A percentile compares a stretch with the other conserved stretches of the same genome.
Conservation (phyloP, 2,329 filamentous ascomycete species). For the Aspergillus intermedius region DNA sequence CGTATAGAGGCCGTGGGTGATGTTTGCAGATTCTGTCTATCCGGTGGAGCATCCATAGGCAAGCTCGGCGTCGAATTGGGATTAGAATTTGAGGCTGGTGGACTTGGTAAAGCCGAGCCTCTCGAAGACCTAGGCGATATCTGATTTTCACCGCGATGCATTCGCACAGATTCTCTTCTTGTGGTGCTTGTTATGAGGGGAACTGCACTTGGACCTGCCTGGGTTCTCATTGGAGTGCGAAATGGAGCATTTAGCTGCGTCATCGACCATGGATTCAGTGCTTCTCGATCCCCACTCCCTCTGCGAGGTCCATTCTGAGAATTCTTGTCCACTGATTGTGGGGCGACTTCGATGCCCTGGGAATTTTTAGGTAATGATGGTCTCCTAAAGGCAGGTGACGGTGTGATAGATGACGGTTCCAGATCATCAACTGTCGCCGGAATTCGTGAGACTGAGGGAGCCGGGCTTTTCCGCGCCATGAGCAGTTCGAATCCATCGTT, state of each 20-base stretch:
- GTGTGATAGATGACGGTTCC: background rate
- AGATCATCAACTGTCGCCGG: background rate
- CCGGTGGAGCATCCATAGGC: slow-evolving; percentile 6
- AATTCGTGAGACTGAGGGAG: background rate
- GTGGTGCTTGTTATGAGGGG: background rate
- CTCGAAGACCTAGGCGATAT: background rate
- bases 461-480: slow-evolving; percentile 13
- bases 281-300: slow-evolving; percentile 7
- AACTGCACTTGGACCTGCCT: background rate
- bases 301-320: background rate
- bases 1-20: slow-evolving; percentile 4
- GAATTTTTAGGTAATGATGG: background rate
- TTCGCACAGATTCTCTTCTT: background rate
- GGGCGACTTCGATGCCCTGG: background rate
- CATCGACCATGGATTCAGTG: slow-evolving; percentile 31
- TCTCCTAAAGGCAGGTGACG: slow-evolving; percentile 1
- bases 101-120: slow-evolving; percentile 12
- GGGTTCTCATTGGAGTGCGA: slow-evolving; percentile 1
- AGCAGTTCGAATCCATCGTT: slow-evolving; percentile 15
- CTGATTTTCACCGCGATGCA: background rate
- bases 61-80: slow-evolving; percentile 7
- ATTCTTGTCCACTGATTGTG: background rate
- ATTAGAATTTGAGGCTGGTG: slow-evolving; percentile 9
- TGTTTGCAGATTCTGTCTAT: slow-evolving; percentile 1
- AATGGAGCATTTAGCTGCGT: slow-evolving; percentile 24